Percentiles rank a stretch among this genome's conserved stretches.
phyloP scores from a whole-genome alignment of 805 yeast genomes.

The Starmerella sirachaensis region DNA sequence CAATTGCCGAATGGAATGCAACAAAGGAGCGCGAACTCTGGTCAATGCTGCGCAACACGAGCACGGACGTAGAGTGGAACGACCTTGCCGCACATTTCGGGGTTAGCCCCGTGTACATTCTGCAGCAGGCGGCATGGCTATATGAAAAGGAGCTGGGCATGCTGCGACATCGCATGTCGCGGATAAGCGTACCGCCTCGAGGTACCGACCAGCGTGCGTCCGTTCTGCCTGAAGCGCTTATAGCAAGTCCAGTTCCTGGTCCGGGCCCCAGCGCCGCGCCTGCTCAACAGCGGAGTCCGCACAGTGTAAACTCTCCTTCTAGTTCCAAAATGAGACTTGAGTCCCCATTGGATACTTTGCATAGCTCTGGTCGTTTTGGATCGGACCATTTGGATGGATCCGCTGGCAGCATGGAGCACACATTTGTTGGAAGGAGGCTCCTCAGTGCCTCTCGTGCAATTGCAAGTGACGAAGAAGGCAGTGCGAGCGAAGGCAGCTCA shows the following conservation, averaged over 20 bases:
- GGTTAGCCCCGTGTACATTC: conserved; percentile 29
- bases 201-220: too few relatives aligned
- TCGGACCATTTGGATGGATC: neutral
- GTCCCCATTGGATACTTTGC: too few relatives aligned
- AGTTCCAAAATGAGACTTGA: too few relatives aligned
- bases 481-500: conserved; percentile 11
- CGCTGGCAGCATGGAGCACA: neutral
- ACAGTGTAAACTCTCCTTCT: too few relatives aligned
- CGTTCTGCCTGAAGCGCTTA: too few relatives aligned
- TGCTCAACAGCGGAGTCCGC: too few relatives aligned
- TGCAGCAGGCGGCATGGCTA: conserved; percentile 35
- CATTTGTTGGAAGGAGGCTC: conserved; percentile 13
- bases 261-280: too few relatives aligned
- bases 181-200: conserved; percentile 7
- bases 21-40: conserved; percentile 28
- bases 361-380: neutral
- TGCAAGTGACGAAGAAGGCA: conserved; percentile 8
- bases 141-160: conserved; percentile 32
- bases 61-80: conserved; percentile 28
- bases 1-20: conserved; percentile 26
- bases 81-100: conserved; percentile 29
- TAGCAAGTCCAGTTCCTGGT: too few relatives aligned
- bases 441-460: conserved; percentile 13
- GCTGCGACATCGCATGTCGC: conserved; percentile 28
- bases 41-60: conserved; percentile 28